Evolutionary conservation across 768 basidiomycete genomes (phyloP), one percentile per base, ranked within the genome.

Genomic region (Boletus eberwhitei): DNA sequence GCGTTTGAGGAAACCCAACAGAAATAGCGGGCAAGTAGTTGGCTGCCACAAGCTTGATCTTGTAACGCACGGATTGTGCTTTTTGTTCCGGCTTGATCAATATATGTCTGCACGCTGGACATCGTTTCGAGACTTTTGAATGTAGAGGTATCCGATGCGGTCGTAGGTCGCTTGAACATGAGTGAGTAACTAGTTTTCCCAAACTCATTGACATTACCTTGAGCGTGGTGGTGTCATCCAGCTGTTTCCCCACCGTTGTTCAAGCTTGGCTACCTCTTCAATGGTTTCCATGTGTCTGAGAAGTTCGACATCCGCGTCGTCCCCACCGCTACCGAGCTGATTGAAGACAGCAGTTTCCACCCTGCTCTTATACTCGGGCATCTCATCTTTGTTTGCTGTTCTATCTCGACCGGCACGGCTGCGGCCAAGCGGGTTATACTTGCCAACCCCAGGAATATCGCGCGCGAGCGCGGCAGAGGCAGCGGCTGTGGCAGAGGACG

Each of bases 11-110:
- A 34, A 91, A 76, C 36, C 79, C 71, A 35, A 93, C 82, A 7
- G 84, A 81, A 32, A 98, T 89, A 3, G 87, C 82, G 1, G 97
- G 97, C 16, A 99, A 78, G 72, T 98, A 98, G 68, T 90, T 96
- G 29, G 91, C 84, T 0, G 96, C 97, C 53, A 96, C 91, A 48
- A 98, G 85, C 72, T 98, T 98, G 73, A 99, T 98, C 74, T 98
- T 98, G 79, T 87, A 98, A 17, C 93, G 84, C 36, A 90, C 88
- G 17, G 91, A 93, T 62, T 93, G 92, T 0, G 94, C 88, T 68
- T 99, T 99, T 66, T 95, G 90, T 69, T 99, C 97, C 4, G 97
- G 97, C 69, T 98, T 97, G 73, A 98, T 97, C 58, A 99, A 82
- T 62, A 98, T 97, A 71, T 98, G 96, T 17, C 90, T 86, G 68